Evolutionary conservation across 345 rosid genomes (phyloP).

Genomic region (Salix exigua): DNA sequence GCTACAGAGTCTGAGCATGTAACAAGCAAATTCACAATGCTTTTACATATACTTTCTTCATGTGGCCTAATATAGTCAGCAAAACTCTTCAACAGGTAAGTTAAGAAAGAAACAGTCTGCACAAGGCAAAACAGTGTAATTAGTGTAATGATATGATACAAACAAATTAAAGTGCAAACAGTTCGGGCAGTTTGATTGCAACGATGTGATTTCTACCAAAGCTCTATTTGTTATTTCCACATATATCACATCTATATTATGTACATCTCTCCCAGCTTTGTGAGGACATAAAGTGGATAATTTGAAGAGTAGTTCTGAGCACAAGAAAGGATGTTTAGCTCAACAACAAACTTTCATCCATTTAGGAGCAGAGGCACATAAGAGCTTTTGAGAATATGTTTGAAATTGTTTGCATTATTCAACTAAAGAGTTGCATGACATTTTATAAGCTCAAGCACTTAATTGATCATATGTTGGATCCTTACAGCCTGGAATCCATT

Average conservation of each 20-base stretch:
- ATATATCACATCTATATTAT: background rate
- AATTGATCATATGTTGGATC: background rate
- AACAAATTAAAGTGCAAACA: background rate
- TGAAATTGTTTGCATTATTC: background rate
- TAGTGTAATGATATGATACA: background rate
- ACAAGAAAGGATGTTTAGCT: background rate
- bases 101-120: slow-evolving; percentile 98
- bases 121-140: slow-evolving; percentile 11
- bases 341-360: background rate
- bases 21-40: slow-evolving; percentile 96
- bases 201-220: background rate
- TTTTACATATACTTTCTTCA: slow-evolving; percentile 93
- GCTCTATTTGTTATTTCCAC: background rate
- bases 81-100: slow-evolving; percentile 89
- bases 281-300: background rate
- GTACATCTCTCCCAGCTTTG: background rate
- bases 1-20: slow-evolving; percentile 97
- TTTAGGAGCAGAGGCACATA: background rate
- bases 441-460: background rate
- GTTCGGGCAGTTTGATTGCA: background rate
- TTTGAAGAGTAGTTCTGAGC: background rate
- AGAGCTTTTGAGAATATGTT: background rate
- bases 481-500: background rate
- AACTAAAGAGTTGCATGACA: background rate
- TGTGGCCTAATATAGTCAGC: slow-evolving; percentile 94